Evolutionary conservation across 2,329 filamentous ascomycete species (phyloP), one percentile per base, ranked within the genome.

Genomic region (Penicillium expansum): DNA sequence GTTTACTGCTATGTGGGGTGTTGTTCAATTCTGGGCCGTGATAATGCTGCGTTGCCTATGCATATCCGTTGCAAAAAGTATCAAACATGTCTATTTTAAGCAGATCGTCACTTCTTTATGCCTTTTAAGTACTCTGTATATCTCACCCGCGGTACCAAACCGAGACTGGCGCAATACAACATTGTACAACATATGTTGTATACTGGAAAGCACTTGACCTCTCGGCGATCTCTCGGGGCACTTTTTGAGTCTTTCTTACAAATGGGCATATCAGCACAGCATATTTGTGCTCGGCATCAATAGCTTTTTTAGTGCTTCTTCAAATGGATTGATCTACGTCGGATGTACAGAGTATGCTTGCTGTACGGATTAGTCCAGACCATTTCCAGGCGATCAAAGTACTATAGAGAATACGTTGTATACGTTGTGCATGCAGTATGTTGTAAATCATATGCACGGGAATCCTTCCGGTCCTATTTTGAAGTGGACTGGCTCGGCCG

Each of bases 401-500:
- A 43, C 41, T 20, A 43, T 29, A 11, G 18, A 16, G 6, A 24
- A 27, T 4, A 27, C 6, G 27, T 29, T 29, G 27, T 27, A n/a
- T 14, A 24, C 24, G 30, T 47, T 22, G 29, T 20, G 11, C 18
- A 52, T 52, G 48, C 41, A 45, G 52, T 52, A 18, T 22, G 20
- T 16, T 33, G 37, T n/a, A 27, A 38, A 51, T 47, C 42, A 18
- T 43, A 52, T 56, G 41, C 48, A 52, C 30, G 13, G 48, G 5
- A 45, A 45, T 47, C 41, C 42, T 44, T 41, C 54, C 54, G 48
- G 52, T 35, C 48, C 47, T 22, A 47, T 30, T 41, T 44, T 38
- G 9, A 22, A 44, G 18, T 22, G 18, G 20, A 41, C 45, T 20
- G 47, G 24, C 39, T 52, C 48, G 32, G 48, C 11, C 16, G 11